phyloP scores from a whole-genome alignment of 106 monocot species.

The Allium fistulosum region DNA sequence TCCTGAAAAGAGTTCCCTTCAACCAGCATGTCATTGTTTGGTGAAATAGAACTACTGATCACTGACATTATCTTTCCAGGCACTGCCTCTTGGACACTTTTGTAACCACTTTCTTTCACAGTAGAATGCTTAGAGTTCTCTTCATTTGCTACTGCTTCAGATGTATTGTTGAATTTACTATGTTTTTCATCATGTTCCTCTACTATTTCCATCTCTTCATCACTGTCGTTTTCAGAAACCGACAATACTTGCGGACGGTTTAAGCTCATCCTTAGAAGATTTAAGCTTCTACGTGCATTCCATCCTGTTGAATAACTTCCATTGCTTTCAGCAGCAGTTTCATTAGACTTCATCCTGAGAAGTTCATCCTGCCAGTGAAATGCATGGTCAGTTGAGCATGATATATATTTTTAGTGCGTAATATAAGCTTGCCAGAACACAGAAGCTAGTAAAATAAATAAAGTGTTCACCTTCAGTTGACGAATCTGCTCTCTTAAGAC shows the following conservation, averaged over 20 bases:
- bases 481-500: constrained; percentile 88
- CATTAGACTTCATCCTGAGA: constrained; percentile 76
- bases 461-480: constrained; percentile 63
- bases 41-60: neutral
- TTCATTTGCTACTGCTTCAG: neutral
- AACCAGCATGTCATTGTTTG: neutral
- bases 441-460: no score
- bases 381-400: neutral
- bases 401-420: no score
- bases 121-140: neutral
- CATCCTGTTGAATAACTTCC: constrained; percentile 74
- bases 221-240: constrained; percentile 54
- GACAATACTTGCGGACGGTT: constrained; percentile 41
- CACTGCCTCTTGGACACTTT: neutral
- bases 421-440: no score
- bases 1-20: neutral
- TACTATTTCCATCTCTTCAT: constrained; percentile 97
- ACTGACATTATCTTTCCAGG: no score
- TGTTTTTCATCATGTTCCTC: constrained; percentile 69
- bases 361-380: constrained; percentile 61
- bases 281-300: constrained; percentile 85
- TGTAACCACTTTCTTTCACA: constrained; percentile 5
- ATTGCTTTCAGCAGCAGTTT: constrained; percentile 20
- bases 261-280: constrained; percentile 79
- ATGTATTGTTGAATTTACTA: constrained; percentile 9